Conservation (phyloP, 306 rosid genomes). For the Malus sieversii region DNA sequence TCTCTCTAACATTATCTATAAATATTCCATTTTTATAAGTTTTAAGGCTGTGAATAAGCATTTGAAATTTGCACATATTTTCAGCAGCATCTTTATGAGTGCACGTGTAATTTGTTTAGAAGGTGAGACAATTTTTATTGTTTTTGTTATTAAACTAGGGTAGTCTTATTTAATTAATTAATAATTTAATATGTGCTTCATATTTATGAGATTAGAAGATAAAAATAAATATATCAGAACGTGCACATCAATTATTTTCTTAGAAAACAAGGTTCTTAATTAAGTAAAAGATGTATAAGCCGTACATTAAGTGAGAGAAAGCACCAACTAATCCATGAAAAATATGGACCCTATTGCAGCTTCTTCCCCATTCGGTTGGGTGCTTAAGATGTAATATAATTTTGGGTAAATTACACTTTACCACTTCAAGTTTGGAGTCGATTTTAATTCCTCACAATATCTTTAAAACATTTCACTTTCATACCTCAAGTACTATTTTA, state of each 20-base stretch:
- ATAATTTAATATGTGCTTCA: background rate
- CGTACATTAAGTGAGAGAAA: background rate
- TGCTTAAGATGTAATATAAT: background rate
- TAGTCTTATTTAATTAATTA: background rate
- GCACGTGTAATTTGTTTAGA: background rate
- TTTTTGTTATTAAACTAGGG: background rate
- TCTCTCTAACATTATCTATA: no score
- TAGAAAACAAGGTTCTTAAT: conserved; percentile 18
- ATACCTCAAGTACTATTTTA: no score
- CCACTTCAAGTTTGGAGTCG: no score
- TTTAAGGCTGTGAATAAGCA: background rate
- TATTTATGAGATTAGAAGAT: background rate
- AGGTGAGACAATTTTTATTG: background rate
- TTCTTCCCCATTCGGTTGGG: background rate
- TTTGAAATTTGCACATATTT: background rate
- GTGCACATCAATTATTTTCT: conserved; percentile 11
- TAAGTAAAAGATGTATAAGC: conserved; percentile 4
- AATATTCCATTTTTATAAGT: background rate
- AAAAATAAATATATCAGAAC: background rate
- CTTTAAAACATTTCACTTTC: no score
- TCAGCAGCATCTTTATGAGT: background rate
- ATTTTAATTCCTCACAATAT: no score
- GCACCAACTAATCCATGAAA: background rate
- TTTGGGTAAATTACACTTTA: no score
- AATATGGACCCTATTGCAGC: background rate